A percentile compares a stretch with the other conserved stretches of the same genome.
phyloP scores from a whole-genome alignment of 1,284 basidiomycete species.

The Apiotrichum montevideense region DNA sequence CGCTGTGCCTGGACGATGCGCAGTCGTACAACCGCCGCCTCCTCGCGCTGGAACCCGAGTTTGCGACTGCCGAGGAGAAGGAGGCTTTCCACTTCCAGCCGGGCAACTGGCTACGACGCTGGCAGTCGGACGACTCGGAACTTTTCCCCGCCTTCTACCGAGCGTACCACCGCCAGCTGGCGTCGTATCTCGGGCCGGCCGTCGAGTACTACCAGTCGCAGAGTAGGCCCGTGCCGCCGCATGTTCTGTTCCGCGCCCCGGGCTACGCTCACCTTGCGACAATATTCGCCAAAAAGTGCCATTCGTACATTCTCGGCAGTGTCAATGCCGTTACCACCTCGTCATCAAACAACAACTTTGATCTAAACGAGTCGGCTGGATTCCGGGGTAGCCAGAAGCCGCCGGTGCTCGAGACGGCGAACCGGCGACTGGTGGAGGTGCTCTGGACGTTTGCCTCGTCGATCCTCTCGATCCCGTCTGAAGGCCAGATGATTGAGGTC shows the following conservation, averaged over 20 bases:
- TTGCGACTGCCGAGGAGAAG: conserved; percentile 36
- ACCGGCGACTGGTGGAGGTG: conserved; percentile 49
- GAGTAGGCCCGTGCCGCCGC: conserved; percentile 35
- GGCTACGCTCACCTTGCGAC: conserved; percentile 49
- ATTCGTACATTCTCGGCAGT: conserved; percentile 49
- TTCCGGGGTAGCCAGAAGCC: conserved; percentile 50
- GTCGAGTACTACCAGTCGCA: conserved; percentile 37
- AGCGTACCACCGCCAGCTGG: conserved; percentile 51
- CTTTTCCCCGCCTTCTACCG: conserved; percentile 53
- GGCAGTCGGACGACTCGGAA: conserved; percentile 52
- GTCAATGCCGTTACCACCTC: conserved; percentile 48
- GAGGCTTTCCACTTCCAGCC: conserved; percentile 47
- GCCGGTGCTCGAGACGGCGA: conserved; percentile 51
- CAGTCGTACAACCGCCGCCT: conserved; percentile 41
- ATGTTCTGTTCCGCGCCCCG: conserved; percentile 46
- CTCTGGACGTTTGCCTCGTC: conserved; percentile 47
- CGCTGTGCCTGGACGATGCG: conserved; percentile 43
- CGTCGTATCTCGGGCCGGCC: conserved; percentile 44
- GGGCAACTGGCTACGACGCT: conserved; percentile 48
- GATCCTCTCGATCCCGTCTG: conserved; percentile 31
- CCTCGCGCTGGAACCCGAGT: conserved; percentile 27
- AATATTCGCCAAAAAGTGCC: conserved; percentile 47
- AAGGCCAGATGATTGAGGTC: conserved; percentile 34
- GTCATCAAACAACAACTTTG: conserved; percentile 46
- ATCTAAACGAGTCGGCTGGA: conserved; percentile 50